Percentiles rank a stretch among this genome's conserved stretches.
phyloP scores from a whole-genome alignment of 2,329 filamentous ascomycete genomes.

The Leptographium galeiforme region DNA sequence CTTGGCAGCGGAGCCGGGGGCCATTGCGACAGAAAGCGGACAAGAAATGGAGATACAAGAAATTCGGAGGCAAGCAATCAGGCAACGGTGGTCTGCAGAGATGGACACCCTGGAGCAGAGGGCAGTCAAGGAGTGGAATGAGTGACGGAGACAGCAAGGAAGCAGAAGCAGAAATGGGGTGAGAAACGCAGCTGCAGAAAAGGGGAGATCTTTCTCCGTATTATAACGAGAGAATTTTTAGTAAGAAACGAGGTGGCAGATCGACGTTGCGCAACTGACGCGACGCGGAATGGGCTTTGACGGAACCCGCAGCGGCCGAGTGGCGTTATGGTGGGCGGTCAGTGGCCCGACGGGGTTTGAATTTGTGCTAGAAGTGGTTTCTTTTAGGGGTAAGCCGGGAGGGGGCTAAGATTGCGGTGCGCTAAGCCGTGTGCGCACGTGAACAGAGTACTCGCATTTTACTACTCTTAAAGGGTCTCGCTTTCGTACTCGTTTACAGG shows the following conservation, averaged over 20 bases:
- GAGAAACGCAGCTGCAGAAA: background rate
- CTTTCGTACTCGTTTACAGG: background rate
- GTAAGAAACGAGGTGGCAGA: background rate
- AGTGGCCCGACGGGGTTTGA: background rate
- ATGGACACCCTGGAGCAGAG: background rate
- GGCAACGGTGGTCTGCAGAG: no score
- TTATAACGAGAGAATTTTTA: background rate
- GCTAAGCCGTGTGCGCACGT: background rate
- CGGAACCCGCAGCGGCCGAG: background rate
- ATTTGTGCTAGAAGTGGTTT: background rate
- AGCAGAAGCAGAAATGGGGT: background rate
- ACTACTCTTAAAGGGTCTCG: background rate
- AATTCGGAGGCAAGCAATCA: background rate
- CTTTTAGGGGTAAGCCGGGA: background rate
- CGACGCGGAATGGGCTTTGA: background rate
- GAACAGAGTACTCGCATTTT: background rate
- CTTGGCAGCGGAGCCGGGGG: conserved; percentile 67
- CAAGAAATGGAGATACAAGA: background rate
- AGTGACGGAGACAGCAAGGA: background rate
- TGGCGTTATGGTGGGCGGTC: conserved; percentile 3
- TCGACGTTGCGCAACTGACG: background rate
- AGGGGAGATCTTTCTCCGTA: background rate
- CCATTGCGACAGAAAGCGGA: conserved; percentile 41
- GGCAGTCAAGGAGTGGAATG: background rate
- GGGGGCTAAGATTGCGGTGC: background rate